A percentile compares a stretch with the other conserved stretches of the same genome.
These are phyloP conservation scores for Nissolia schottii DNA, from an alignment of 306 rosid genomes.

Conservation along the genomic window DNA sequence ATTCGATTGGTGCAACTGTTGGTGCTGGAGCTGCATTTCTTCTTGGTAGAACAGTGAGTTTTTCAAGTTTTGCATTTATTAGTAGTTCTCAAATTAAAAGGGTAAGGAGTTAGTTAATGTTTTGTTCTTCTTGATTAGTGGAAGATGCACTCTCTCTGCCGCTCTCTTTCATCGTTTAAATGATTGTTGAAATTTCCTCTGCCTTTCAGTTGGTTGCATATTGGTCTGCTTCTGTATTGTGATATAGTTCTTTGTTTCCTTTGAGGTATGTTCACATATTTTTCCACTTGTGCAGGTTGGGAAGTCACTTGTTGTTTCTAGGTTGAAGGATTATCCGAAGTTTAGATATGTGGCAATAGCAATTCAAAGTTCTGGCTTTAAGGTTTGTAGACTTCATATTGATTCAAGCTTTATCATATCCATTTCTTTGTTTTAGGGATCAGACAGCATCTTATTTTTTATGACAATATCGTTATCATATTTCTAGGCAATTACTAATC, in stretches of 20 bases:
- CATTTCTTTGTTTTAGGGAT: neutral
- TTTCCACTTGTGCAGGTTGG: slow-evolving; percentile 59
- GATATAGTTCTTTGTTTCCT: slow-evolving; percentile 12
- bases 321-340: slow-evolving; percentile 90
- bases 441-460: neutral
- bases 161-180: neutral
- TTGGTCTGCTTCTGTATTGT: neutral
- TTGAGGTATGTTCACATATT: slow-evolving; percentile 1
- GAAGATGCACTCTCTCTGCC: neutral
- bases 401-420: neutral
- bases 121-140: neutral
- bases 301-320: slow-evolving; percentile 63
- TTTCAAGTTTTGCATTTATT: neutral
- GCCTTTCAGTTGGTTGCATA: slow-evolving; percentile 6
- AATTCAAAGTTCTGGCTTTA: slow-evolving; percentile 74
- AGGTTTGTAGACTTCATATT: slow-evolving; percentile 49
- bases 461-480: neutral
- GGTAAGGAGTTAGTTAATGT: neutral
- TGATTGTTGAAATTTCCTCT: neutral
- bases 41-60: slow-evolving; percentile 84
- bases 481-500: neutral
- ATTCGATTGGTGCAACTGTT: slow-evolving; percentile 78
- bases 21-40: slow-evolving; percentile 89
- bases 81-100: neutral
- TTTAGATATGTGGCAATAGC: slow-evolving; percentile 77